Evolutionary conservation across 768 basidiomycete species (phyloP).

Genomic region (Phanerochaete sordida): DNA sequence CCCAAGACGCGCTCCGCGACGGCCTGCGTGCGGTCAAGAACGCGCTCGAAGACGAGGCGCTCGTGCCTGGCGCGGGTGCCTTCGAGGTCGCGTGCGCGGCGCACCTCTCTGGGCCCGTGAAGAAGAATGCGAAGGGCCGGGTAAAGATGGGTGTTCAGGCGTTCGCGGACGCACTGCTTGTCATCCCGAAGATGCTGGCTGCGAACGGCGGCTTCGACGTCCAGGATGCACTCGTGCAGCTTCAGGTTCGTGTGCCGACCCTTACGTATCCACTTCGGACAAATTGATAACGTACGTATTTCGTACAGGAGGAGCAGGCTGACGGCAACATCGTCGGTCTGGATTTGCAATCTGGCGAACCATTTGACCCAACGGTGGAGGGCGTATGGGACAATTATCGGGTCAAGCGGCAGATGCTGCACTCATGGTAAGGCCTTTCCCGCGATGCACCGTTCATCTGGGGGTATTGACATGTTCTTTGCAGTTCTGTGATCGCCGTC

Average conservation of each 20-base stretch:
- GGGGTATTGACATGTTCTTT: conserved; percentile 10
- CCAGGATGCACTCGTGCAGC: conserved; percentile 86
- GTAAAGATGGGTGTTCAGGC: conserved; percentile 98
- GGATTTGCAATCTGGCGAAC: conserved; percentile 91
- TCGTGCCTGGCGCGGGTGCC: conserved; percentile 96
- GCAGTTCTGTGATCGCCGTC: conserved; percentile 88
- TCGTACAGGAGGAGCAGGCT: conserved; percentile 81
- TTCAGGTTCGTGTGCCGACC: conserved; percentile 57
- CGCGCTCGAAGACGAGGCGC: conserved; percentile 82
- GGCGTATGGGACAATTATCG: conserved; percentile 99
- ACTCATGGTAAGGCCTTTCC: conserved; percentile 71
- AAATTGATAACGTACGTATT: conserved; percentile 7
- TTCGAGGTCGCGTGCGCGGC: conserved; percentile 93
- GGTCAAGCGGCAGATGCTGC: conserved; percentile 98
- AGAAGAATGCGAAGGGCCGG: conserved; percentile 87
- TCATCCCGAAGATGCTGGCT: conserved; percentile 96
- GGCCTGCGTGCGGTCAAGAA: conserved; percentile 97
- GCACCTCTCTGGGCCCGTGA: conserved; percentile 74
- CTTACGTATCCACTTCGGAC: conserved; percentile 11
- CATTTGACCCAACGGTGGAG: conserved; percentile 92
- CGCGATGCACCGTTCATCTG: conserved; percentile 5
- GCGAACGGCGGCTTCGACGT: conserved; percentile 97
- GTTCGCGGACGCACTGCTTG: conserved; percentile 89
- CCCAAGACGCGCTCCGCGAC: conserved; percentile 97
- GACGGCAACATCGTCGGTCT: conserved; percentile 93